These are phyloP conservation scores for Golubevia pallescens DNA, from an alignment of 1,284 basidiomycete genomes.

Conservation along the genomic window DNA sequence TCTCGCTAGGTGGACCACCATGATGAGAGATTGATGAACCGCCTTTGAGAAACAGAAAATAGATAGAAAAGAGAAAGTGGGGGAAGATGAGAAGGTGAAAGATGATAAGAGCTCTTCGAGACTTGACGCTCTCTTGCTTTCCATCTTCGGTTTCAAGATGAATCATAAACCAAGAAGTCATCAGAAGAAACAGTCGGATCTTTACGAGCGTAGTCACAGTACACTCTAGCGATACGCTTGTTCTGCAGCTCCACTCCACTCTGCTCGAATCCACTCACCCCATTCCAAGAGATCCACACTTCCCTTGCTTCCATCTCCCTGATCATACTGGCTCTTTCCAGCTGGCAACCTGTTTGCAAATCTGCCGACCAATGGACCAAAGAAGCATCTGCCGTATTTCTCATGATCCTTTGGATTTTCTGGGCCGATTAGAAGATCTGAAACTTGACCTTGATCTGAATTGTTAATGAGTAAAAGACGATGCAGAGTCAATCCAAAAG, in stretches of 20 bases:
- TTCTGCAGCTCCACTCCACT: not conserved
- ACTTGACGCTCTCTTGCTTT: not conserved
- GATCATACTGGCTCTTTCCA: slow-evolving; percentile 23
- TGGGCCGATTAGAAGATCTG: slow-evolving; percentile 51
- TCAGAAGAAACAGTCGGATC: not conserved
- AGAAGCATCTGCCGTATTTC: slow-evolving; percentile 29
- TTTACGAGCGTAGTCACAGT: slow-evolving; percentile 4
- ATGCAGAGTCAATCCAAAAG: slow-evolving; percentile 52
- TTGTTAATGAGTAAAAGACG: slow-evolving; percentile 22
- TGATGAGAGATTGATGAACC: slow-evolving; percentile 41
- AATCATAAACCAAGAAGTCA: no score
- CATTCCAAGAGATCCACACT: slow-evolving; percentile 28
- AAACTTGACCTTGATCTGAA: slow-evolving; percentile 12
- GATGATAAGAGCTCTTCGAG: not conserved
- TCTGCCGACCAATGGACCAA: slow-evolving; percentile 51
- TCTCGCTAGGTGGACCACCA: slow-evolving; percentile 28
- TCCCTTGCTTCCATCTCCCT: slow-evolving; percentile 19
- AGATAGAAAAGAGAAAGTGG: not conserved
- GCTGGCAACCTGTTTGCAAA: slow-evolving; percentile 55
- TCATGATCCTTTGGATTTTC: slow-evolving; percentile 38
- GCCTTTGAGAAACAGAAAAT: slow-evolving; percentile 3
- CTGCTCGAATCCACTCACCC: slow-evolving; percentile 13
- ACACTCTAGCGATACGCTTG: not conserved
- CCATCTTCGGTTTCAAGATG: no score
- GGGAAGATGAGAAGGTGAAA: not conserved